phyloP scores from a whole-genome alignment of 306 rosid species.

The Luffa aegyptiaca region DNA sequence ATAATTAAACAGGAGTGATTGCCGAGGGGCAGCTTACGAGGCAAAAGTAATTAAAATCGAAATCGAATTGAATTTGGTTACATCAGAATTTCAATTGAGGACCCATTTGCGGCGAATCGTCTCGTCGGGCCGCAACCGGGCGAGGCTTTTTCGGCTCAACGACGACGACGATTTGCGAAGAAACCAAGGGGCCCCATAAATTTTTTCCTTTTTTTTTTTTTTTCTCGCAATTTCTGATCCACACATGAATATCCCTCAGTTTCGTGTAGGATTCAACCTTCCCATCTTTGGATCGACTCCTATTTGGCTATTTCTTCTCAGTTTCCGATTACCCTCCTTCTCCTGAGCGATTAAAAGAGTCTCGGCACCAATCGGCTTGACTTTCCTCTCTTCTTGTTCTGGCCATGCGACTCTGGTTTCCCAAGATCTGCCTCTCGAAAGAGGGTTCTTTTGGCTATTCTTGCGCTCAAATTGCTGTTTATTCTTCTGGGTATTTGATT shows the following conservation, averaged over 20 bases:
- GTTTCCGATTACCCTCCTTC: not conserved
- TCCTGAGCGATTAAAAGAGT: not conserved
- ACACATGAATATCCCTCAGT: not conserved
- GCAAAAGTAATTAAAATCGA: not conserved
- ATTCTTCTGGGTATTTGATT: slow-evolving; percentile 5
- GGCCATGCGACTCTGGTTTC: slow-evolving; percentile 79
- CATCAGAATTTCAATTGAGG: not conserved
- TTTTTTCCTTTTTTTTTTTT: not conserved
- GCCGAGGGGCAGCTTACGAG: not conserved
- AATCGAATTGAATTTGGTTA: not conserved
- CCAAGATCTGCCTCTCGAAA: slow-evolving; percentile 43
- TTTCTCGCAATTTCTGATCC: not conserved
- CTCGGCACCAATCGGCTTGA: not conserved
- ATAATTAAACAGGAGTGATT: not conserved
- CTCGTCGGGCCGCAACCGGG: slow-evolving; percentile 2
- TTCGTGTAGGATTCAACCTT: slow-evolving; percentile 4
- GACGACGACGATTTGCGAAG: not conserved
- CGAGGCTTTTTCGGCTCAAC: not conserved
- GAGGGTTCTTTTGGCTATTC: slow-evolving; percentile 37
- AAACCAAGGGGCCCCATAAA: slow-evolving; percentile 4
- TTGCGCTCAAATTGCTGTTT: slow-evolving; percentile 11
- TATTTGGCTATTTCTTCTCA: not conserved
- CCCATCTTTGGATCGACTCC: not conserved
- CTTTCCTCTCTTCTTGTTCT: slow-evolving; percentile 13
- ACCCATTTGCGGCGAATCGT: slow-evolving; percentile 13